A percentile compares a stretch with the other conserved stretches of the same genome.
phyloP scores from a whole-genome alignment of 2,329 filamentous ascomycete species.

The Diaporthe sp. region DNA sequence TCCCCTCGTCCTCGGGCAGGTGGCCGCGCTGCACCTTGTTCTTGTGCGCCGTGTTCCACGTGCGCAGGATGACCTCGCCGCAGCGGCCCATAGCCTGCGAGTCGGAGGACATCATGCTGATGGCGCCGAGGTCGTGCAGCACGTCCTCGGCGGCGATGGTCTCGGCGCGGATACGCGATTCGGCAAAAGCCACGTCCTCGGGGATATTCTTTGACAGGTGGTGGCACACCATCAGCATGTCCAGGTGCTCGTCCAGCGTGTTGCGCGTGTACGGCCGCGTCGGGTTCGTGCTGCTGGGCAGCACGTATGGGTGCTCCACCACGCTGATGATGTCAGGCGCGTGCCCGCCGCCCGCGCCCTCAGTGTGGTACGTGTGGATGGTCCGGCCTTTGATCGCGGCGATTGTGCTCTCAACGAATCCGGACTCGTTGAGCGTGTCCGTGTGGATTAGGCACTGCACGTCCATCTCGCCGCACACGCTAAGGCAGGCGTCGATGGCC shows the following conservation, averaged over 20 bases:
- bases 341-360: slow-evolving; percentile 94
- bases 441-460: slow-evolving; percentile 96
- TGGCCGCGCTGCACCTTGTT: slow-evolving; percentile 88
- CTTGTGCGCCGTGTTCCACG: slow-evolving; percentile 98
- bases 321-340: slow-evolving; percentile 96
- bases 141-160: slow-evolving; percentile 98
- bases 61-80: slow-evolving; percentile 91
- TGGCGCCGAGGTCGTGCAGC: slow-evolving; percentile 92
- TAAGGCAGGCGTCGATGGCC: slow-evolving; percentile 88
- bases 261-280: slow-evolving; percentile 92
- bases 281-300: slow-evolving; percentile 92
- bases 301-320: slow-evolving; percentile 88
- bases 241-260: slow-evolving; percentile 94
- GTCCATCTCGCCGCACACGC: slow-evolving; percentile 90
- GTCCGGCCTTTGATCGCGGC: slow-evolving; percentile 87
- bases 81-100: slow-evolving; percentile 97
- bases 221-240: slow-evolving; percentile 99
- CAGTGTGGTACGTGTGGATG: slow-evolving; percentile 97
- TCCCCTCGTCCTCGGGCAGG: slow-evolving; percentile 82
- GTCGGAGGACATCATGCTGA: slow-evolving; percentile 97
- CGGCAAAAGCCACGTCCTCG: slow-evolving; percentile 95
- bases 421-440: slow-evolving; percentile 95
- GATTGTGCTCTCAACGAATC: slow-evolving; percentile 95
- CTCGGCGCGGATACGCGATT: slow-evolving; percentile 93
- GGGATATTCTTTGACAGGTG: slow-evolving; percentile 93